Percentiles rank a stretch among this genome's conserved stretches.
Evolutionary conservation across 164 flowering plant species (phyloP).

Genomic region (Vitis amurensis): DNA sequence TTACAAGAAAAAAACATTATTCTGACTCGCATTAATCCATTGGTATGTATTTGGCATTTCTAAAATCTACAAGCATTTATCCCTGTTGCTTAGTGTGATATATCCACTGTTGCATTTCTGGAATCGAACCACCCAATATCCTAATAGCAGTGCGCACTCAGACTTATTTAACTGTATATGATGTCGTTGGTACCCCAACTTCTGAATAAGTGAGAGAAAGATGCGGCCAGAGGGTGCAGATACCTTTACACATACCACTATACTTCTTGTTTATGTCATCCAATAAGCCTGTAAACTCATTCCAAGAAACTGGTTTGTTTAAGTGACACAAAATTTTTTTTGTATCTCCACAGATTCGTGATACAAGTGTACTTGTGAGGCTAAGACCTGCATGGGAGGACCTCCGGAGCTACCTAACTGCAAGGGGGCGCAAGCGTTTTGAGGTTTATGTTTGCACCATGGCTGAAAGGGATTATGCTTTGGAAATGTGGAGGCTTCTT

Average conservation of each 20-base stretch:
- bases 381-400: constrained; percentile 99
- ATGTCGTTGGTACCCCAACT: background rate
- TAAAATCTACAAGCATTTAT: background rate
- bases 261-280: background rate
- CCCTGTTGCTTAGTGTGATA: background rate
- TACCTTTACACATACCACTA: background rate
- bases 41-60: constrained; percentile 43
- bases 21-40: constrained; percentile 92
- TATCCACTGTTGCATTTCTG: background rate
- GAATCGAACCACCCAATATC: background rate
- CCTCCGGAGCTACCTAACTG: constrained; percentile 89
- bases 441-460: constrained; percentile 99
- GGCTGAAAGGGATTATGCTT: constrained; percentile 99
- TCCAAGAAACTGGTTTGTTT: background rate
- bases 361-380: constrained; percentile 99
- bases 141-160: no score
- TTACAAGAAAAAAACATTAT: constrained; percentile 87
- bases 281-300: background rate
- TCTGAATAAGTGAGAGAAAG: background rate
- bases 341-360: constrained; percentile 70
- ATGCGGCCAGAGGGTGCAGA: background rate
- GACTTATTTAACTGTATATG: background rate
- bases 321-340: constrained; percentile 7
- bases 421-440: constrained; percentile 99
- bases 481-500: constrained; percentile 99